Evolutionary conservation across 2,329 filamentous ascomycete species (phyloP).

Genomic region (Colletotrichum caudatum): DNA sequence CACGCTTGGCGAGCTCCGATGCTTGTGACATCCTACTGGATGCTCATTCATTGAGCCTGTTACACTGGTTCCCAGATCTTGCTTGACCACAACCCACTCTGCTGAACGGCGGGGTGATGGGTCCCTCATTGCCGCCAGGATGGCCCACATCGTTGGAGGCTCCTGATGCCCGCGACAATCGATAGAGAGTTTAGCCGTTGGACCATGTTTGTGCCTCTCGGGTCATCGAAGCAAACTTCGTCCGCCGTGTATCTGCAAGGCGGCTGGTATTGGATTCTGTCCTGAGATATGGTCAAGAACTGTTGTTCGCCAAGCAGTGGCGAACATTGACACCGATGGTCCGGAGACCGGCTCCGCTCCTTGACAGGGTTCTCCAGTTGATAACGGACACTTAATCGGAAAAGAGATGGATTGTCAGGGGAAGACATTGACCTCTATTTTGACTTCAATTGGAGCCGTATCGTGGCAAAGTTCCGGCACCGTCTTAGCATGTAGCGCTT

Average conservation of each 20-base stretch:
- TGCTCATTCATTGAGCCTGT: constrained; percentile 5
- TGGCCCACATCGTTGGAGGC: constrained; percentile 5
- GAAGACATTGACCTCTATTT: neutral
- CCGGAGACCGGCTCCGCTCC: constrained; percentile 7
- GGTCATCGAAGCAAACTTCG: neutral
- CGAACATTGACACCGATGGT: constrained; percentile 13
- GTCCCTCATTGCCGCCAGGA: neutral
- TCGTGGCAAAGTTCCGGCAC: neutral
- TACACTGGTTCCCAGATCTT: neutral
- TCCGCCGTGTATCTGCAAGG: neutral
- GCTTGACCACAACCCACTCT: neutral
- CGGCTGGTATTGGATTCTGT: neutral
- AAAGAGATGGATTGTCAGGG: constrained; percentile 6
- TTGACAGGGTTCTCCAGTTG: constrained; percentile 14
- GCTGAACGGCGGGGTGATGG: neutral
- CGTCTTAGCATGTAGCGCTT: no score
- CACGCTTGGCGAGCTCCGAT: neutral
- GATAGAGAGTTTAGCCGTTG: neutral
- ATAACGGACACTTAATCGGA: neutral
- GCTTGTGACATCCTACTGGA: neutral
- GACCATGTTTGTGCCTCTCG: neutral
- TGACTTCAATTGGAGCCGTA: neutral
- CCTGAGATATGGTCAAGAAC: neutral
- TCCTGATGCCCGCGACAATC: neutral
- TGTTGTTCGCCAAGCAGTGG: constrained; percentile 1